phyloP scores from a whole-genome alignment of 2,329 filamentous ascomycete species.

The Tetracladium maxilliforme region DNA sequence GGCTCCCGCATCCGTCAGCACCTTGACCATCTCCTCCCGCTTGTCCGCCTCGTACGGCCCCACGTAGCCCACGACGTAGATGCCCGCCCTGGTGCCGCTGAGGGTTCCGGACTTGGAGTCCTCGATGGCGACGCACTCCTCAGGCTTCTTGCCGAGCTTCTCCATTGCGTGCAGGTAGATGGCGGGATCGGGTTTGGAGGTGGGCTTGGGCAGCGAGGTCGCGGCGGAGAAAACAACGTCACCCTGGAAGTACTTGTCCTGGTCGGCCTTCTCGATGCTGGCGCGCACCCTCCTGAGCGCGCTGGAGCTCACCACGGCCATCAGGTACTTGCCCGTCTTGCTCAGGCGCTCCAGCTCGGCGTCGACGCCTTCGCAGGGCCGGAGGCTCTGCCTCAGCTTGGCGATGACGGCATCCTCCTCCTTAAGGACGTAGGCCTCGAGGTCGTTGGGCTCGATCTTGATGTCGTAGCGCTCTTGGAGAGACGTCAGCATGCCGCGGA shows the following conservation, averaged over 20 bases:
- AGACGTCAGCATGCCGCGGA: slow-evolving; percentile 75
- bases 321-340: slow-evolving; percentile 46
- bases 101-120: slow-evolving; percentile 78
- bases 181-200: slow-evolving; percentile 80
- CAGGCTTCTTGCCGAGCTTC: slow-evolving; percentile 53
- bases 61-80: slow-evolving; percentile 73
- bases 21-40: slow-evolving; percentile 48
- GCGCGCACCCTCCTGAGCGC: slow-evolving; percentile 66
- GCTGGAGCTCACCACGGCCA: slow-evolving; percentile 71
- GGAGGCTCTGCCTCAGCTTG: slow-evolving; percentile 55
- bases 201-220: slow-evolving; percentile 63
- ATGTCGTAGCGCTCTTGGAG: slow-evolving; percentile 68
- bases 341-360: slow-evolving; percentile 50
- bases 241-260: slow-evolving; percentile 66
- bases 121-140: slow-evolving; percentile 69
- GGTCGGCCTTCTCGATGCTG: slow-evolving; percentile 63
- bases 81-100: slow-evolving; percentile 62
- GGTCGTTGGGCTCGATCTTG: slow-evolving; percentile 48
- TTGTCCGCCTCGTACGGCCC: slow-evolving; percentile 51
- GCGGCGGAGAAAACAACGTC: slow-evolving; percentile 72
- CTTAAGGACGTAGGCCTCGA: slow-evolving; percentile 57
- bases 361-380: slow-evolving; percentile 55
- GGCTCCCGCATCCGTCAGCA: slow-evolving; percentile 45
- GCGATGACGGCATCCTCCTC: slow-evolving; percentile 77
- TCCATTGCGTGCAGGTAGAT: slow-evolving; percentile 72